These are phyloP conservation scores for Trichocladium antarcticum DNA, from an alignment of 495 filamentous ascomycete genomes.

Conservation along the genomic window DNA sequence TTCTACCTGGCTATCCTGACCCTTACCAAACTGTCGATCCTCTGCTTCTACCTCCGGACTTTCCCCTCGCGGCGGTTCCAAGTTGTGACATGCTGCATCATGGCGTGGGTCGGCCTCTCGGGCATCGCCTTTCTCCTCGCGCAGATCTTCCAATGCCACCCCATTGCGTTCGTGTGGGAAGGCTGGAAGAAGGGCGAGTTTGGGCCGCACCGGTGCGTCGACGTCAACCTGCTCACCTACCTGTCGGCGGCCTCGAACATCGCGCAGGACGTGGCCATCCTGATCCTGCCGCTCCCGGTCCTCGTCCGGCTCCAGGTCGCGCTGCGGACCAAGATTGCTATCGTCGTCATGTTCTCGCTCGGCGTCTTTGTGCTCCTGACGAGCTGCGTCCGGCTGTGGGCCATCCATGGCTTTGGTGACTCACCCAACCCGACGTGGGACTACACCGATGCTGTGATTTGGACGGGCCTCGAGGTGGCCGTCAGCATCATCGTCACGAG, in stretches of 20 bases:
- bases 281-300: conserved; percentile 31
- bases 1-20: conserved; percentile 33
- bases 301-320: conserved; percentile 26
- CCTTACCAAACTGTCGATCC: conserved; percentile 40
- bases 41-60: conserved; percentile 43
- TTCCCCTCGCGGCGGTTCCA: conserved; percentile 35
- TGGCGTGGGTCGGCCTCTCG: conserved; percentile 26
- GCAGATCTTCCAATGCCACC: conserved; percentile 35
- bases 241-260: conserved; percentile 29
- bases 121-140: conserved; percentile 25
- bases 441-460: conserved; percentile 29
- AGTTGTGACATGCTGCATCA: conserved; percentile 23
- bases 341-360: conserved; percentile 37
- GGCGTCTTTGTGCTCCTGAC: conserved; percentile 34
- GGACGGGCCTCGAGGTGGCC: conserved; percentile 31
- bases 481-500: conserved; percentile 30
- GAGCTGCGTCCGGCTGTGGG: conserved; percentile 28
- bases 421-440: conserved; percentile 33
- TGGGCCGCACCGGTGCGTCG: conserved; percentile 24
- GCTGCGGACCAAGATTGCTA: conserved; percentile 26
- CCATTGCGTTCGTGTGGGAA: conserved; percentile 30
- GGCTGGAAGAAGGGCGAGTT: conserved; percentile 27
- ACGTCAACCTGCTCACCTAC: conserved; percentile 28
- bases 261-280: conserved; percentile 31
- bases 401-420: conserved; percentile 25